Evolutionary conservation across 768 basidiomycete genomes (phyloP).

Genomic region (Amanita inopinata): DNA sequence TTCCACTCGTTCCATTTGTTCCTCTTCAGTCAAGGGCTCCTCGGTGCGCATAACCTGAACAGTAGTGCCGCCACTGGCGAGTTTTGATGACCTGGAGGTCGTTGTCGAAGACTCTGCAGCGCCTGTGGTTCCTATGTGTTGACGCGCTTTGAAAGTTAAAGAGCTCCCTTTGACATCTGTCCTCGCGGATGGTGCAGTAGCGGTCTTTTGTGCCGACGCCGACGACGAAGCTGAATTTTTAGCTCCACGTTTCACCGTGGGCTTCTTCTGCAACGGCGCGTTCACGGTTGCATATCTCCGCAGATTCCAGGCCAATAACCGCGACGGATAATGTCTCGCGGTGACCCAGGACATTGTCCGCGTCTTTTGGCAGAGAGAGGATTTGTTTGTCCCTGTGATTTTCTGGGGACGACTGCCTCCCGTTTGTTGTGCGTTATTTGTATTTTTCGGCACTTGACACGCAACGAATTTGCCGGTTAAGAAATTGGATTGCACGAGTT

Average conservation of each 20-base stretch:
- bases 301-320: not conserved
- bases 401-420: slow-evolving; percentile 10
- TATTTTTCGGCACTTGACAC: slow-evolving; percentile 16
- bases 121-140: too few species aligned
- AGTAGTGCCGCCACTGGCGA: not conserved
- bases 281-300: slow-evolving; percentile 15
- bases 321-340: slow-evolving; percentile 3
- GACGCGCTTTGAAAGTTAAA: too few species aligned
- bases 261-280: slow-evolving; percentile 10
- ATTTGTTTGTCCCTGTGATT: slow-evolving; percentile 16
- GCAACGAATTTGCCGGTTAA: slow-evolving; percentile 20
- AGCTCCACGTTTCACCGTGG: slow-evolving; percentile 4
- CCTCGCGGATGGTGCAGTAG: too few species aligned
- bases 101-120: too few species aligned
- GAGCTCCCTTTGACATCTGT: too few species aligned
- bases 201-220: slow-evolving; percentile 2
- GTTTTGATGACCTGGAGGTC: too few species aligned
- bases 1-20: slow-evolving; percentile 28
- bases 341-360: not conserved
- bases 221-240: not conserved
- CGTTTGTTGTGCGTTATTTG: not conserved
- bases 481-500: slow-evolving; percentile 16
- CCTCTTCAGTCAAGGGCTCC: slow-evolving; percentile 19
- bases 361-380: too few species aligned
- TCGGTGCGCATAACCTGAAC: slow-evolving; percentile 5